phyloP scores from a whole-genome alignment of 2,329 filamentous ascomycete genomes.

The Capronia coronata region DNA sequence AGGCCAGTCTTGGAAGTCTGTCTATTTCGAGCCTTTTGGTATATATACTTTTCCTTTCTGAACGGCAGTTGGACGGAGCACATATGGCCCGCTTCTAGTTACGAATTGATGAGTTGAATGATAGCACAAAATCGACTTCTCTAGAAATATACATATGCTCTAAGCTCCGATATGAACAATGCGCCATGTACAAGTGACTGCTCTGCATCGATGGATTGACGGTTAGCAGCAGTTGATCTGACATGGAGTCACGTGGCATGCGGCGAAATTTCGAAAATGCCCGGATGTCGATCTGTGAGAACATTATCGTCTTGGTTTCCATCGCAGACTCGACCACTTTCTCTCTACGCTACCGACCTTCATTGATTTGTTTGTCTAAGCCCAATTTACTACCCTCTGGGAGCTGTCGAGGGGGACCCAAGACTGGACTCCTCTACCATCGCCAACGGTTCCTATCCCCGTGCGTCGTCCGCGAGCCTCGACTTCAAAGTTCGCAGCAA shows the following conservation, averaged over 20 bases:
- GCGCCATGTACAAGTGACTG: too few species aligned
- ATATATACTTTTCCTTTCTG: neutral
- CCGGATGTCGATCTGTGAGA: neutral
- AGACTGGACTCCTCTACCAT: neutral
- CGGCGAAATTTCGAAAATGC: neutral
- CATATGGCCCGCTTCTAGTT: too few species aligned
- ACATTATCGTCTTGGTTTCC: neutral
- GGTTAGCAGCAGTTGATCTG: neutral
- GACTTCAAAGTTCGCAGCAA: neutral
- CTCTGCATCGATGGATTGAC: too few species aligned
- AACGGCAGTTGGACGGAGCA: too few species aligned
- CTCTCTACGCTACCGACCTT: neutral
- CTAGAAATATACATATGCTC: too few species aligned
- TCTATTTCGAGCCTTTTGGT: neutral
- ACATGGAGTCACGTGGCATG: neutral
- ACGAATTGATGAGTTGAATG: neutral
- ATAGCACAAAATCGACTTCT: too few species aligned
- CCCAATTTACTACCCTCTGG: neutral
- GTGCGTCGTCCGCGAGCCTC: neutral
- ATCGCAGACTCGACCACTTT: neutral
- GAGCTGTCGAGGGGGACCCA: neutral
- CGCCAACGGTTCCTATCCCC: neutral
- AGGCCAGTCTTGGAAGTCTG: neutral
- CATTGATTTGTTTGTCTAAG: neutral
- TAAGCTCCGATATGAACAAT: too few species aligned